Conservation (phyloP, 768 basidiomycete species). For the Trametes villosa region DNA sequence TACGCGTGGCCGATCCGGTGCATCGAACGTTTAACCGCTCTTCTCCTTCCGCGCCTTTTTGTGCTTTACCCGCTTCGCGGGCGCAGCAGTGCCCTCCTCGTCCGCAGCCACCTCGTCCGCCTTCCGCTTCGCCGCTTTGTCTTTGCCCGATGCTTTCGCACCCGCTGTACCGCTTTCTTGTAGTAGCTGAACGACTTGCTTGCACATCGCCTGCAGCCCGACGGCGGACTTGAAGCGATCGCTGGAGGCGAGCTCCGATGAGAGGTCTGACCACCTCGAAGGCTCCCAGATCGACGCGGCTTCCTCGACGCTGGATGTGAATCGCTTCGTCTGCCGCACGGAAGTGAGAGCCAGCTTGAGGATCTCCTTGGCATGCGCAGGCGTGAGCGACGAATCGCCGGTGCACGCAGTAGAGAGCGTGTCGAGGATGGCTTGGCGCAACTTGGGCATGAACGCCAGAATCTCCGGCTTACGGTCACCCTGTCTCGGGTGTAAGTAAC, state of each 20-base stretch:
- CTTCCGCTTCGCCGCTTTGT: conserved; percentile 37
- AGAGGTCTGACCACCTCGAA: conserved; percentile 56
- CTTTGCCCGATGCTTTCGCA: conserved; percentile 27
- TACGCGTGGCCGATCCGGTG: conserved; percentile 6
- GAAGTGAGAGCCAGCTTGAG: conserved; percentile 69
- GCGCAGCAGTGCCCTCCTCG: conserved; percentile 15
- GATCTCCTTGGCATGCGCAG: conserved; percentile 77
- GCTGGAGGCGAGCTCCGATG: conserved; percentile 49
- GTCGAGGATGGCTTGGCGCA: conserved; percentile 55
- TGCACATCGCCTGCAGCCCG: conserved; percentile 64
- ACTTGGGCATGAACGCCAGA: conserved; percentile 50
- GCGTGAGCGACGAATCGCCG: conserved; percentile 49
- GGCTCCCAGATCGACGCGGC: conserved; percentile 60
- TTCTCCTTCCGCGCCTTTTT: conserved; percentile 49
- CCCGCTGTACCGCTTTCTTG: conserved; percentile 20
- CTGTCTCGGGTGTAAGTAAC: conserved; percentile 30
- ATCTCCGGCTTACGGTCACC: conserved; percentile 46
- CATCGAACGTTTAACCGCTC: conserved; percentile 13
- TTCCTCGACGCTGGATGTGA: conserved; percentile 36
- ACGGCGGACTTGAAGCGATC: conserved; percentile 66
- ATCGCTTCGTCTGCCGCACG: conserved; percentile 66
- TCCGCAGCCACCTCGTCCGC: conserved; percentile 23
- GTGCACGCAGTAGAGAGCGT: conserved; percentile 53
- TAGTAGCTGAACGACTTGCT: conserved; percentile 53
- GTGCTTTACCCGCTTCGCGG: conserved; percentile 44